These are phyloP conservation scores for Magnolia kwangsiensis DNA, from an alignment of 164 flowering plant species.

Conservation along the genomic window DNA sequence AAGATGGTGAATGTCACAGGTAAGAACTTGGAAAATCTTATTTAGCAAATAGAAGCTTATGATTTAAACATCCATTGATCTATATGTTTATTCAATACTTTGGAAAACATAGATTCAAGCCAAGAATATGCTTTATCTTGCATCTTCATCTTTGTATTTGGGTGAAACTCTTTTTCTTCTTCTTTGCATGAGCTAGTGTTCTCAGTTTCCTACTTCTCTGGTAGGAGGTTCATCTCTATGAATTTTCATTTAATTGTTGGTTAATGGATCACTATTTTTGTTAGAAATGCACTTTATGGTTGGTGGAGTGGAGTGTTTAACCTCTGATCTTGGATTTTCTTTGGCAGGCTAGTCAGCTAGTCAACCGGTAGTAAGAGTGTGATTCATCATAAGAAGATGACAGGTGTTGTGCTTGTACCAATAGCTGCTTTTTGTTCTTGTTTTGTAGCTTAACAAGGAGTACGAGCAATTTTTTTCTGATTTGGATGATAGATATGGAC, in stretches of 20 bases:
- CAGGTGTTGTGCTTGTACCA: slow-evolving; percentile 80
- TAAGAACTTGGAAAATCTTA: too few species aligned
- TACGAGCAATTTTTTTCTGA: too few species aligned
- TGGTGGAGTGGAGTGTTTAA: not conserved
- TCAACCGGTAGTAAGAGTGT: not conserved
- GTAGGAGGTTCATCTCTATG: not conserved
- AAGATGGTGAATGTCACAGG: too few species aligned
- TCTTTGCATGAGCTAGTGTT: not conserved
- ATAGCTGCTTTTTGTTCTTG: slow-evolving; percentile 44
- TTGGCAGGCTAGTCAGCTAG: slow-evolving; percentile 10
- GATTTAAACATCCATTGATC: too few species aligned
- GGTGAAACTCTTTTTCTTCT: not conserved
- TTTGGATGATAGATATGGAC: too few species aligned
- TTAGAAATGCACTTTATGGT: not conserved
- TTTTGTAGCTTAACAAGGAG: too few species aligned
- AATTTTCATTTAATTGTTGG: not conserved
- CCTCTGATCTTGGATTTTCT: not conserved
- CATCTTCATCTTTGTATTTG: not conserved
- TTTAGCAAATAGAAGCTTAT: too few species aligned
- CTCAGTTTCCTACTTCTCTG: not conserved
- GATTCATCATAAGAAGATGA: slow-evolving; percentile 37
- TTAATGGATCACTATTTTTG: not conserved
- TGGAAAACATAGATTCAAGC: not conserved
- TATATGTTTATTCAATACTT: not conserved
- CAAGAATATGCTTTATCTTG: not conserved